Evolutionary conservation across 1,284 basidiomycete genomes (phyloP), one percentile per base, ranked within the genome.

Genomic region (Ceratobasidium papillatum): DNA sequence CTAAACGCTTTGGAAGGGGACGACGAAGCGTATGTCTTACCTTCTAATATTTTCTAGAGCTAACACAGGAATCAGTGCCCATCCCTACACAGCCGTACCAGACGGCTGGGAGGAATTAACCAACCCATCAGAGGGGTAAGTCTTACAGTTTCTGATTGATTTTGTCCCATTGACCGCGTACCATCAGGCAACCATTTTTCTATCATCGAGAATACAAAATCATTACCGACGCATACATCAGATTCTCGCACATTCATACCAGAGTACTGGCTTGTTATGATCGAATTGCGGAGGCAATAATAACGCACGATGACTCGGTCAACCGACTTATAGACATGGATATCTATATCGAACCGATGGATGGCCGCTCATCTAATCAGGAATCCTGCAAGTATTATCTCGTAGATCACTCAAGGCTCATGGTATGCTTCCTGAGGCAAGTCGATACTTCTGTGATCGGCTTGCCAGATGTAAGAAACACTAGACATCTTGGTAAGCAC

Each of bases 401-500:
- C 9, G 58, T 73, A 12, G 71, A 73, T n/a, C 71, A 73, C 47
- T 49, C 58, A 2, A 51, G 34, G 25, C 25, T 34, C 2, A 62
- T 47, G 25, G 52, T 73, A 19, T 17, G 41, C 12, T 73, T 62
- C n/a, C 34, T 73, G 34, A 59, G 71, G 25, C 45, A 63, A 25
- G 32, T 62, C 14, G 30, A 63, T 19, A 73, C 71, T 27, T 30
- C 41, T 5, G 32, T 22, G 12, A n/a, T 73, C 30, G 71, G 71
- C 8, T 45, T 73, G 9, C 58, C 71, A n/a, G 71, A 73, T 43
- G 71, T 73, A 12, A 59, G 71, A 7, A 73, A 59, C 41, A 62
- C n/a, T 7, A 62, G 62, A 11, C 58, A 62, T 36, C 47, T 73
- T 30, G 58, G 71, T 73, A 52, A 36, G 54, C 43, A 3, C 9